phyloP scores from a whole-genome alignment of 2,329 filamentous ascomycete genomes.

The Drechslera avenae region DNA sequence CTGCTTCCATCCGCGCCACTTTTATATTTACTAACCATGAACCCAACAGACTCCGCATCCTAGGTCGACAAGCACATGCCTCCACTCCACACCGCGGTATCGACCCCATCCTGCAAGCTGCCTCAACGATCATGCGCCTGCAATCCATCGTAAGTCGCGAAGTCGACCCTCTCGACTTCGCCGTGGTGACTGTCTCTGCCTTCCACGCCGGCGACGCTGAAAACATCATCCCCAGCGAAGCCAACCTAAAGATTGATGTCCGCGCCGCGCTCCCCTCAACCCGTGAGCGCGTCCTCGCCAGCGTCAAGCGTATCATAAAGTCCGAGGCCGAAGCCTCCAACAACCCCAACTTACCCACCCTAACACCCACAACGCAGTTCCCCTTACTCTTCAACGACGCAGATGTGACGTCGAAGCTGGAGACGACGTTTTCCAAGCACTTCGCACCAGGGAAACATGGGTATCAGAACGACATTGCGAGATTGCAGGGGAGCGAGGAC shows the following conservation, averaged over 20 bases:
- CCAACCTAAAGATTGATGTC: constrained; percentile 61
- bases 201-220: constrained; percentile 65
- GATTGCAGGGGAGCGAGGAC: constrained; percentile 60
- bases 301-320: constrained; percentile 59
- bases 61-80: constrained; percentile 64
- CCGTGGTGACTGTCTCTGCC: constrained; percentile 63
- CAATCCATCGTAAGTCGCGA: constrained; percentile 65
- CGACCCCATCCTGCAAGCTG: constrained; percentile 64
- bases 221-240: constrained; percentile 64
- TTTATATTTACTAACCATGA: too few species aligned
- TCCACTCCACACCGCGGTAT: constrained; percentile 61
- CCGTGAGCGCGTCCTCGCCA: constrained; percentile 54
- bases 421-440: constrained; percentile 52
- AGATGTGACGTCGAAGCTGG: constrained; percentile 50
- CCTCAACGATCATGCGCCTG: constrained; percentile 61
- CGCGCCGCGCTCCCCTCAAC: constrained; percentile 55
- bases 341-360: constrained; percentile 50
- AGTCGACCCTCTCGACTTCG: constrained; percentile 58
- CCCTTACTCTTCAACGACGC: constrained; percentile 61
- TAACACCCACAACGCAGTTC: constrained; percentile 49
- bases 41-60: constrained; percentile 56
- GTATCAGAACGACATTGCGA: constrained; percentile 50
- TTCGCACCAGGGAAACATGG: constrained; percentile 46
- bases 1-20: background rate
- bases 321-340: constrained; percentile 60